Evolutionary conservation across 768 basidiomycete genomes (phyloP), one percentile per base, ranked within the genome.

Genomic region (Termitomyces sp.): DNA sequence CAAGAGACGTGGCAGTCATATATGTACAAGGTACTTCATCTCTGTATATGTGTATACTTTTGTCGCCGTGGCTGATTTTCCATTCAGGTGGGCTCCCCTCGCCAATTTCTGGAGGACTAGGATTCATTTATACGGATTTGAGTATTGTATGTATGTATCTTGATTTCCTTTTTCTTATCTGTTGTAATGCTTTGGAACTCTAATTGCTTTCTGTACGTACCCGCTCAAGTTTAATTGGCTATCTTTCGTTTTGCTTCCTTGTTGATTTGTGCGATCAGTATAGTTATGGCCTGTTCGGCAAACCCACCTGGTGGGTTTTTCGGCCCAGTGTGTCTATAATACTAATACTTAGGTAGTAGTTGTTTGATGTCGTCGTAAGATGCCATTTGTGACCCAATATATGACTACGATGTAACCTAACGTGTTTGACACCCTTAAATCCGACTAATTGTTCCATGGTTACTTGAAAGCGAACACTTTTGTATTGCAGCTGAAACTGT

Each of bases 1-100:
- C 82, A 84, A 68, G 86, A 87, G 69, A 86, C 86, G 10, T 89
- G 87, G 87, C 78, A 80, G 66, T 76, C 80, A 57, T 89, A 86
- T 71, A 82, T 86, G 76, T 76, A 79, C 58, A 83, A 83, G 64
- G 77, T 84, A 54, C 62, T 72, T 39, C 18, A 18, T 20, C n/a
- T 27, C 20, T 8, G 20, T 22, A 46, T n/a, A 3, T 12, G n/a
- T n/a, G 5, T 7, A 27, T 14, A 13, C n/a, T 4, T 36, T 6
- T 3, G 5, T 34, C 3, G 13, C 4, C 34, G 31, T 1, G 20
- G 48, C 29, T 41, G 16, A 32, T 22, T 12, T 26, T 46, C 18
- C n/a, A 13, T 46, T 18, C 14, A 58, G 60, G 57, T 58, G 53
- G 60, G 57, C 14, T 61, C 60, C 1, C 60, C 57, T 13, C 60